phyloP scores from a whole-genome alignment of 495 filamentous ascomycete species.

The Trichoderma parareesei region DNA sequence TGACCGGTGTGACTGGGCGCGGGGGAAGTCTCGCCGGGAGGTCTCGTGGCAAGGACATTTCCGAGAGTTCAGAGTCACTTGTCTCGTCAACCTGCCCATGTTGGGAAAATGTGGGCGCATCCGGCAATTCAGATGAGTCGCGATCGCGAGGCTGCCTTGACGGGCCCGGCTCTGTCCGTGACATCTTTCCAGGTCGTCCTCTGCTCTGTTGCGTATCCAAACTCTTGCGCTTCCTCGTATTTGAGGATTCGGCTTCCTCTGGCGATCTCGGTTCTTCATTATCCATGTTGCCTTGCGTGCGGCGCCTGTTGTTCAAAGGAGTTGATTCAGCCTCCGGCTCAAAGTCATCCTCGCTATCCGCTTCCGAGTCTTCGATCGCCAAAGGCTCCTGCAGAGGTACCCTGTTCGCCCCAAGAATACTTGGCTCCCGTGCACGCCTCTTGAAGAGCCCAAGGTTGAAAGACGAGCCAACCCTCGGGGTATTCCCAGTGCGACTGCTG shows the following conservation, averaged over 20 bases:
- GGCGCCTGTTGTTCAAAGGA: conserved; percentile 31
- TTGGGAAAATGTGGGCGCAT: conserved; percentile 15
- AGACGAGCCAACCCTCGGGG: conserved; percentile 34
- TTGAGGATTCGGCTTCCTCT: conserved; percentile 19
- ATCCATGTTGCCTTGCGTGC: conserved; percentile 18
- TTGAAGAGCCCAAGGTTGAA: conserved; percentile 40
- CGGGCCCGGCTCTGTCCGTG: conserved; percentile 8
- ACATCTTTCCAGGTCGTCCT: conserved; percentile 17
- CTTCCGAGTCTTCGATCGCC: conserved; percentile 18
- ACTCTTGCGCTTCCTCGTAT: conserved; percentile 40
- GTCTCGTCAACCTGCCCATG: background rate
- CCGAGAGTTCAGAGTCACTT: conserved; percentile 22
- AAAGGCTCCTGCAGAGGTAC: conserved; percentile 27
- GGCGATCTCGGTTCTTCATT: conserved; percentile 10
- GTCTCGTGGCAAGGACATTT: conserved; percentile 22
- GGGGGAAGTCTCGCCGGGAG: conserved; percentile 16
- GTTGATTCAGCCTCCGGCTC: conserved; percentile 40
- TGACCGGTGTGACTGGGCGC: conserved; percentile 18
- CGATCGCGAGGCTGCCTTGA: background rate
- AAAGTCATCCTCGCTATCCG: conserved; percentile 28
- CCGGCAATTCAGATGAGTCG: background rate
- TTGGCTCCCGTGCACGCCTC: conserved; percentile 37
- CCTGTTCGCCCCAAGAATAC: conserved; percentile 36
- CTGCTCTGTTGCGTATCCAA: conserved; percentile 29
- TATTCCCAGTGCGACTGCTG: conserved; percentile 39